Evolutionary conservation across 139 green algal genomes (phyloP), one percentile per base, ranked within the genome.

Genomic region (Tetradesmus lagerheimii): DNA sequence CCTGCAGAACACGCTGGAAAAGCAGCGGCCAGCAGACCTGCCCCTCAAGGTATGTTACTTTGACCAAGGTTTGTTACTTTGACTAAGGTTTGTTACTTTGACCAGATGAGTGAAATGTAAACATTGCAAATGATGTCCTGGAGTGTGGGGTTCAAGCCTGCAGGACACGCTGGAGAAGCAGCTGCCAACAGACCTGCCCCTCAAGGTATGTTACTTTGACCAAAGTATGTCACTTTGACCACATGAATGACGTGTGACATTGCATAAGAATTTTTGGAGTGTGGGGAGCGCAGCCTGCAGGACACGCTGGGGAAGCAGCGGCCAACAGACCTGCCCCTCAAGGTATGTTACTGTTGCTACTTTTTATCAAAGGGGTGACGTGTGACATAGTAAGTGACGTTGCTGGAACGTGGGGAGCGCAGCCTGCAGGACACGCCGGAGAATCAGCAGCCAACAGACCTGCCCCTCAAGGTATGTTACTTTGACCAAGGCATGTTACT

Each of bases 21-120:
- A 83, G 77, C 77, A 62, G 37, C 41, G 38, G 37, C 77, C 77
- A 27, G 62, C 77, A 62, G 77, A 83, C 29, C 77, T 83, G 18
- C 38, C 77, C 27, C 41, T 37, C 41, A 83, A 83, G 77, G 77
- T 83, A 11, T 62, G 23, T 75, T 75, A n/a, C 62, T 14, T 75
- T n/a, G n/a, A n/a, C n/a, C n/a, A n/a, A n/a, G n/a, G 25, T 75
- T 9, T 29, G 62, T 75, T n/a, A 75, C 62, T 29, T 75, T 9
- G n/a, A n/a, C n/a, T n/a, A n/a, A n/a, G n/a, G n/a, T n/a, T n/a
- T n/a, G n/a, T n/a, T n/a, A n/a, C n/a, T n/a, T n/a, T n/a, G n/a
- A n/a, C n/a, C n/a, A n/a, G n/a, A n/a, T n/a, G n/a, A n/a, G n/a
- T n/a, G n/a, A n/a, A n/a, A n/a, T n/a, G n/a, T n/a, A n/a, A n/a